Evolutionary conservation across 495 filamentous ascomycete genomes (phyloP).

Genomic region (Polyplosphaeria fusca): DNA sequence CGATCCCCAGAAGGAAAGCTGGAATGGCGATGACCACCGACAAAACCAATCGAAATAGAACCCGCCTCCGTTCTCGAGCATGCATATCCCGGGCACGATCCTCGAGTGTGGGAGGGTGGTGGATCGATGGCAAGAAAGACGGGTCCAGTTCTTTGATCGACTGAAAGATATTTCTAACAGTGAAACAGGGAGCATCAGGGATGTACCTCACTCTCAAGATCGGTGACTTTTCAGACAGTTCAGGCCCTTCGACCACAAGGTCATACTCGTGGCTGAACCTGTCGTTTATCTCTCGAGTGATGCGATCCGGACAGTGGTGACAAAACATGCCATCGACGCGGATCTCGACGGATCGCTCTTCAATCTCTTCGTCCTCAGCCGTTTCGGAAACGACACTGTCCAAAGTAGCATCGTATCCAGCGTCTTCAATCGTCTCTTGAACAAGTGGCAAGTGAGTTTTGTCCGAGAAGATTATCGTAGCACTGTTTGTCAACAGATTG

Average conservation of each 20-base stretch:
- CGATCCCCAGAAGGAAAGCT: slow-evolving; percentile 83
- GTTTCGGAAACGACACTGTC: slow-evolving; percentile 45
- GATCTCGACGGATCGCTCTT: slow-evolving; percentile 60
- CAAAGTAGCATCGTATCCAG: slow-evolving; percentile 72
- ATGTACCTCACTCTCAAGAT: slow-evolving; percentile 69
- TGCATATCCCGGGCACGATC: slow-evolving; percentile 68
- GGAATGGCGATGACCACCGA: slow-evolving; percentile 75
- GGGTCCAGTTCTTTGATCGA: slow-evolving; percentile 63
- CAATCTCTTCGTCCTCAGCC: slow-evolving; percentile 13
- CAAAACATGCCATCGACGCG: slow-evolving; percentile 84
- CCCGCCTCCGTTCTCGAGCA: slow-evolving; percentile 32
- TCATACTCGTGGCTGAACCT: slow-evolving; percentile 47
- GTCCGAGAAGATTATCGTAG: slow-evolving; percentile 36
- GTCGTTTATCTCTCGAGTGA: slow-evolving; percentile 52
- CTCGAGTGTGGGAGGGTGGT: slow-evolving; percentile 81
- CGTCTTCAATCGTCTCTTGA: slow-evolving; percentile 68
- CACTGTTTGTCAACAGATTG: slow-evolving; percentile 68
- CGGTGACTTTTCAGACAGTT: slow-evolving; percentile 52
- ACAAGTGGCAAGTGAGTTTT: slow-evolving; percentile 56
- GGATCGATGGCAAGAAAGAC: slow-evolving; percentile 63
- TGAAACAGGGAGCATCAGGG: slow-evolving; percentile 66
- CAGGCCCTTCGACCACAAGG: slow-evolving; percentile 43
- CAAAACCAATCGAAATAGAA: slow-evolving; percentile 59
- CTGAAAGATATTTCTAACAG: slow-evolving; percentile 68
- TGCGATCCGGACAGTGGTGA: slow-evolving; percentile 68